phyloP scores from a whole-genome alignment of 2,329 filamentous ascomycete species.

The Alternaria gansuensis region DNA sequence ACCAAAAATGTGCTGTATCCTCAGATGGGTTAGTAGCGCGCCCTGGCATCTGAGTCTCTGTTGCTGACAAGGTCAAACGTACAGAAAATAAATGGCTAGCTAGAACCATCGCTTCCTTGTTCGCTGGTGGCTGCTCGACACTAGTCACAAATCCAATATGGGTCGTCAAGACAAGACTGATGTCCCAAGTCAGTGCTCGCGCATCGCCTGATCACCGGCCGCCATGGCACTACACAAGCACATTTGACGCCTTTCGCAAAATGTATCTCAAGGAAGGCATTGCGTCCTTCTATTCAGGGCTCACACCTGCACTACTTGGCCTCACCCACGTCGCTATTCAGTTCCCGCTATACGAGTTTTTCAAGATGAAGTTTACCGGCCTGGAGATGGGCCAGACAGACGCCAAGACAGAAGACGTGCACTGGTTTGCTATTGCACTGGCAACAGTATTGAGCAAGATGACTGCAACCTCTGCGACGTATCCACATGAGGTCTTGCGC shows the following conservation, averaged over 20 bases:
- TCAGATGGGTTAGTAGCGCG: slow-evolving; percentile 60
- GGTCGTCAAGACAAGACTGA: slow-evolving; percentile 98
- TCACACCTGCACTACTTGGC: slow-evolving; percentile 89
- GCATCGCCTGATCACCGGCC: slow-evolving; percentile 65
- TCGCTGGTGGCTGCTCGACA: slow-evolving; percentile 91
- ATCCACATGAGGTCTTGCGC: slow-evolving; percentile 95
- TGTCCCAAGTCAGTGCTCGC: slow-evolving; percentile 81
- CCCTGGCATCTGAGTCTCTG: background rate
- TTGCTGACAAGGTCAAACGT: slow-evolving; percentile 21
- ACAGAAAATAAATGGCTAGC: slow-evolving; percentile 76
- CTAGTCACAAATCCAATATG: slow-evolving; percentile 97
- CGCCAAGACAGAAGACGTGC: slow-evolving; percentile 65
- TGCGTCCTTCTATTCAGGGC: slow-evolving; percentile 90
- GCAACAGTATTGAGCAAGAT: slow-evolving; percentile 95
- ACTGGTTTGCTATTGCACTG: slow-evolving; percentile 84
- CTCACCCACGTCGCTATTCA: slow-evolving; percentile 96
- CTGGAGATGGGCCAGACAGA: slow-evolving; percentile 81
- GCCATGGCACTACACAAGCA: slow-evolving; percentile 92
- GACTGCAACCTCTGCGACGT: slow-evolving; percentile 91
- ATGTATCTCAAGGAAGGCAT: slow-evolving; percentile 95
- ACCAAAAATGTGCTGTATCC: slow-evolving; percentile 78
- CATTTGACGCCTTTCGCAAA: slow-evolving; percentile 88
- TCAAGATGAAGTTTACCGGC: slow-evolving; percentile 91
- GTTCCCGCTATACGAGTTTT: slow-evolving; percentile 93
- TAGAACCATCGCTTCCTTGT: slow-evolving; percentile 87